Conservation (phyloP, 352 stramenopile genomes). For the Pythium coloratum region DNA sequence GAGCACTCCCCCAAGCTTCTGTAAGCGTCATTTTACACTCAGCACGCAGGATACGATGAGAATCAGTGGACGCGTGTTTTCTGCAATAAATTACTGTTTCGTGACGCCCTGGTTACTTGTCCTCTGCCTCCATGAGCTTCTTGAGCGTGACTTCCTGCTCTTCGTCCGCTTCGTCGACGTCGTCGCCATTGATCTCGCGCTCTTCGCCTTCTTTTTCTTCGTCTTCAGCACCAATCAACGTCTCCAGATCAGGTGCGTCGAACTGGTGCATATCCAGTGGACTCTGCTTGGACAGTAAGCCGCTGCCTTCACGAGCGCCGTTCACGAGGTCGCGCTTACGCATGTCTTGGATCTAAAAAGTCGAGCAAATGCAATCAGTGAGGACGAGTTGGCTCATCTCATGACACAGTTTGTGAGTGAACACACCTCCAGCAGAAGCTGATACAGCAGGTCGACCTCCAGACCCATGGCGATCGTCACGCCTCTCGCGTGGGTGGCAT, state of each 20-base stretch:
- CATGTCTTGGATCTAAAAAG: conserved; percentile 49
- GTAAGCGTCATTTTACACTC: not conserved
- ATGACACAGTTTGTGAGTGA: not conserved
- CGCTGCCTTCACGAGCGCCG: conserved; percentile 1
- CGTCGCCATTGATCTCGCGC: conserved; percentile 1
- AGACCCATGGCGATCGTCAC: conserved; percentile 77
- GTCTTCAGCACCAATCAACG: conserved; percentile 63
- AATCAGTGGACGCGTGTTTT: conserved; percentile 1
- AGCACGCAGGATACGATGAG: not conserved
- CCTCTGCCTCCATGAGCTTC: conserved; percentile 10
- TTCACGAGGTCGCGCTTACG: conserved; percentile 40
- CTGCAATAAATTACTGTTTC: conserved; percentile 15
- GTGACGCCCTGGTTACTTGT: conserved; percentile 3
- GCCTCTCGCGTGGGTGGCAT: conserved; percentile 44
- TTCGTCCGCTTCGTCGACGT: not conserved
- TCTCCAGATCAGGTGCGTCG: conserved; percentile 46
- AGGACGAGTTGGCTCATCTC: not conserved
- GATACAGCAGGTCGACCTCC: conserved; percentile 72
- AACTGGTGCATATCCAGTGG: conserved; percentile 3
- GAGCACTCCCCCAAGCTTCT: conserved; percentile 22
- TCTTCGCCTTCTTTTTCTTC: conserved; percentile 52
- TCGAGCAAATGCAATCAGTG: not conserved
- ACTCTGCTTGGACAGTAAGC: not conserved
- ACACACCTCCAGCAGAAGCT: conserved; percentile 64
- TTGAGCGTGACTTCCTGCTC: conserved; percentile 13